Base-by-base conservation (phyloP, 768 basidiomycete species). In the Phaeotremella skinneri region DNA sequence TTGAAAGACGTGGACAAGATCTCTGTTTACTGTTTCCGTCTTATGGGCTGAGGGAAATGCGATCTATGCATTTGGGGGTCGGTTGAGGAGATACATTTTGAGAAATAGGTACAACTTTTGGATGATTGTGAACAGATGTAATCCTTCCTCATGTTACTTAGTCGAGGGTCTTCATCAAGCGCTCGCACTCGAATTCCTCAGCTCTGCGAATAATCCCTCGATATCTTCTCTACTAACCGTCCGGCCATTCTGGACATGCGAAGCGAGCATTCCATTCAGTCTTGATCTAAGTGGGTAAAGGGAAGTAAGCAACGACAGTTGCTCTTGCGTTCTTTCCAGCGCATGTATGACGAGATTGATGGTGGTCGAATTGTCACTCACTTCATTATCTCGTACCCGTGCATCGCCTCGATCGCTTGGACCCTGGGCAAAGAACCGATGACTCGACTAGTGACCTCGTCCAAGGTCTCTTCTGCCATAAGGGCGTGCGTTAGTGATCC, bases 361-460 rank as follows among this genome's bases (percentile, higher is more conserved):
- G 34, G 7, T 7, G 11, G 23, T n/a, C 17, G 48, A 13, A 42
- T n/a, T 16, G 34, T 16, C 30, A 64, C 73, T 58, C 62, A 76
- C 75, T 73, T 75, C 59, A 76, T 66, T 26, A 49, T 56, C 25
- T 72, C 68, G 58, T 75, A 77, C 2, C 67, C 72, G 45, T 71
- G 68, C 14, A 77, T 27, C 0, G 72, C 70, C 50, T 77, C 72
- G 43, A 77, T 74, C 49, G 76, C 70, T 37, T 75, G 76, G 1
- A 64, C 66, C 3, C 72, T 34, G 0, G 76, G 76, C 7, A 77
- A 37, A 13, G 42, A 39, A 21, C 56, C 61, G 7, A 77, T 58
- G 3, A 73, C 67, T 47, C 70, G 51, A 21, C 47, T 59, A 2
- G 74, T 74, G 4, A 74, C 63, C 52, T 72, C 59, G 27, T 77